A percentile compares a stretch with the other conserved stretches of the same genome.
Evolutionary conservation across 768 basidiomycete genomes (phyloP).

Genomic region (Omphalotus guepiniiformis): DNA sequence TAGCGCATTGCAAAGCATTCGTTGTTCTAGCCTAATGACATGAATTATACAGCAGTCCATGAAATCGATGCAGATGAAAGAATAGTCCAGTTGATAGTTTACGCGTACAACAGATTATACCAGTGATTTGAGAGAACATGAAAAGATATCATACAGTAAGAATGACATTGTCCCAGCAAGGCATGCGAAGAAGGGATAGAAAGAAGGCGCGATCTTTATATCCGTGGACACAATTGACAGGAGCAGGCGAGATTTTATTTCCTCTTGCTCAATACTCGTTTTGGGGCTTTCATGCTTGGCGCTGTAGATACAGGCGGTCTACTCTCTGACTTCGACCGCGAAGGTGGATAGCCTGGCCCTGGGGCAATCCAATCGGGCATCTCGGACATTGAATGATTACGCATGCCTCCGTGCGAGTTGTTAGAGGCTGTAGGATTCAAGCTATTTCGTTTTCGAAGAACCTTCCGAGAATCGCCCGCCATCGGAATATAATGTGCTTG

Average conservation of each 20-base stretch:
- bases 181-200: slow-evolving; percentile 1
- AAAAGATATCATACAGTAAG: too few species aligned
- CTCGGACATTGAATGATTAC: neutral
- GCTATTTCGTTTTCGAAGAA: slow-evolving; percentile 22
- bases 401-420: too few species aligned
- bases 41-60: too few species aligned
- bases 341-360: neutral
- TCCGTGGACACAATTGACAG: slow-evolving; percentile 1
- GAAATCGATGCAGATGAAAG: too few species aligned
- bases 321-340: slow-evolving; percentile 3
- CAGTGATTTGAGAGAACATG: too few species aligned
- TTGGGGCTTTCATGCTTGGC: slow-evolving; percentile 23
- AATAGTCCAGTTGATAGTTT: too few species aligned
- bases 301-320: slow-evolving; percentile 2
- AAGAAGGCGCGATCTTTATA: neutral
- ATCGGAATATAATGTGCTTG: slow-evolving; percentile 3
- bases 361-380: neutral
- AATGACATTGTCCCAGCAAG: neutral
- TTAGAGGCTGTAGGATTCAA: slow-evolving; percentile 10
- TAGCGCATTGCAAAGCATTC: too few species aligned
- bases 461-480: slow-evolving; percentile 16
- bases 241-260: neutral
- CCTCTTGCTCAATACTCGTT: slow-evolving; percentile 41
- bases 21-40: too few species aligned
- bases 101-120: too few species aligned